phyloP scores from a whole-genome alignment of 768 basidiomycete genomes.

The Boletus subcaerulescens region DNA sequence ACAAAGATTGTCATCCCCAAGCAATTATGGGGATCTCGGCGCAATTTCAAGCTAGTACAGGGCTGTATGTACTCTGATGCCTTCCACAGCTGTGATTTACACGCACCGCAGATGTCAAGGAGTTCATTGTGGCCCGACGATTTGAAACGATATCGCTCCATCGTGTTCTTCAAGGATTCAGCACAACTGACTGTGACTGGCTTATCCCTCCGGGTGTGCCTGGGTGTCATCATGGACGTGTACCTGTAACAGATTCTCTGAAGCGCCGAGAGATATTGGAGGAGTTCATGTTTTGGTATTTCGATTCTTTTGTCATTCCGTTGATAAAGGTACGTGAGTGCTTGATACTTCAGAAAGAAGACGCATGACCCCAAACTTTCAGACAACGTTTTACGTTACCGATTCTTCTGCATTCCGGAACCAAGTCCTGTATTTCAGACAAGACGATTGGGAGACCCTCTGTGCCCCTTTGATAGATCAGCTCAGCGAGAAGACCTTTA shows the following conservation, averaged over 20 bases:
- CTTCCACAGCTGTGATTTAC: background rate
- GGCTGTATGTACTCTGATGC: slow-evolving; percentile 41
- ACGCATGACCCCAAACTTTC: background rate
- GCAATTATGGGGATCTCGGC: slow-evolving; percentile 71
- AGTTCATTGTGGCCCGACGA: slow-evolving; percentile 73
- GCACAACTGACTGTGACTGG: slow-evolving; percentile 78
- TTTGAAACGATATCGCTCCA: slow-evolving; percentile 82
- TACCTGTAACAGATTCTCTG: slow-evolving; percentile 60
- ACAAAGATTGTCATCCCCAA: slow-evolving; percentile 72
- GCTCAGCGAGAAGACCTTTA: slow-evolving; percentile 69
- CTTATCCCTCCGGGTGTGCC: slow-evolving; percentile 45
- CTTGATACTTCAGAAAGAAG: background rate
- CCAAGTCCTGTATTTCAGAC: slow-evolving; percentile 85
- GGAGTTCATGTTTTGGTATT: slow-evolving; percentile 94
- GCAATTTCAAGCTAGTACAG: slow-evolving; percentile 60
- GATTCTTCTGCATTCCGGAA: slow-evolving; percentile 86
- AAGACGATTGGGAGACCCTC: slow-evolving; percentile 88
- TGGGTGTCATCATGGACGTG: slow-evolving; percentile 43
- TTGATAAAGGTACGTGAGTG: slow-evolving; percentile 62
- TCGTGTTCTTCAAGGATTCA: slow-evolving; percentile 70
- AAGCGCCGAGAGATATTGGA: slow-evolving; percentile 81
- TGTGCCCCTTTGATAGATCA: slow-evolving; percentile 78
- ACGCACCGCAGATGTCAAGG: slow-evolving; percentile 55
- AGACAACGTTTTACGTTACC: slow-evolving; percentile 95
- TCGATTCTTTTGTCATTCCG: slow-evolving; percentile 79